Percentiles rank a stretch among this genome's conserved stretches.
Conservation (phyloP, 176 grass and related monocot genomes). For the Musa itinerans region DNA sequence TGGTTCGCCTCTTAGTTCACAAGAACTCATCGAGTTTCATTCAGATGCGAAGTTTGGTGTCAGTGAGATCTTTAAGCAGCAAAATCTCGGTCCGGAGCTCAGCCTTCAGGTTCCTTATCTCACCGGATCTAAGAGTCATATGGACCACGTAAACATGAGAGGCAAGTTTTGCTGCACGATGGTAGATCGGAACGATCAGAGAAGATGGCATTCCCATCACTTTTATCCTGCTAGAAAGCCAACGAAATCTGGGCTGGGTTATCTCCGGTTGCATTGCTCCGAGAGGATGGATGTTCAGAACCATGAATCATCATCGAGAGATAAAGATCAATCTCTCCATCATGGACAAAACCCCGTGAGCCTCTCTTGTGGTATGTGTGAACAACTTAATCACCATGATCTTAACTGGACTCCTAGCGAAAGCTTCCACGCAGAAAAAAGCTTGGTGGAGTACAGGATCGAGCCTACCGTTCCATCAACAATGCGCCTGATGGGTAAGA, state of each 20-base stretch:
- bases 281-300: background rate
- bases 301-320: background rate
- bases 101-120: background rate
- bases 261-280: background rate
- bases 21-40: background rate
- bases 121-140: background rate
- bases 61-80: background rate
- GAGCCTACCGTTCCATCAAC: background rate
- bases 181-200: background rate
- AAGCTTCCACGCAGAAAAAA: background rate
- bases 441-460: background rate
- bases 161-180: background rate
- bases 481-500: background rate
- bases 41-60: background rate
- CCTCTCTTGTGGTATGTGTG: background rate
- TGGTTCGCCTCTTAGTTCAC: background rate
- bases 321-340: background rate
- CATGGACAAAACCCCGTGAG: background rate
- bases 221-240: background rate
- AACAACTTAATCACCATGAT: too few relatives aligned
- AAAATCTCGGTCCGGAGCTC: background rate
- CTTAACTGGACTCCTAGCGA: background rate
- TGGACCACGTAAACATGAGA: too few relatives aligned
- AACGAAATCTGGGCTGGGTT: background rate
- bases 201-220: background rate